These are phyloP conservation scores for Rosa multiflora DNA, from an alignment of 306 rosid species.

Conservation along the genomic window DNA sequence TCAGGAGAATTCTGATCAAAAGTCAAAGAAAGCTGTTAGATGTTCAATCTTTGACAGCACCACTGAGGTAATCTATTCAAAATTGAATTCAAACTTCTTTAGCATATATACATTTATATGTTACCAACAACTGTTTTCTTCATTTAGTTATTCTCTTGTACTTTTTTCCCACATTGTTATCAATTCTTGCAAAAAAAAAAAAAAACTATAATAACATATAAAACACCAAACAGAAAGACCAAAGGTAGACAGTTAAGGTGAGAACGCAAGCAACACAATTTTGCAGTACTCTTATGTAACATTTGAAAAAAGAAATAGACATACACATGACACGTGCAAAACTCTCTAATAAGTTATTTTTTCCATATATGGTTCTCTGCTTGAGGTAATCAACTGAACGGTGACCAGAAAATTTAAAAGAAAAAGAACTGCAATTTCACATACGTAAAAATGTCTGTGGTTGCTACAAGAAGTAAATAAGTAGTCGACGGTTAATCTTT, in stretches of 20 bases:
- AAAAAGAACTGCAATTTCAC: neutral
- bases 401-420: neutral
- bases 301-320: neutral
- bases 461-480: neutral
- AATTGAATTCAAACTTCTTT: neutral
- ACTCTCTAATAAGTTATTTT: neutral
- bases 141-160: neutral
- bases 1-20: constrained; percentile 79
- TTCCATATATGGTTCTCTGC: neutral
- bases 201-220: neutral
- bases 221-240: neutral
- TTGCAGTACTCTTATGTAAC: neutral
- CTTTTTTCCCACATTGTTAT: neutral
- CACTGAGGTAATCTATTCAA: neutral
- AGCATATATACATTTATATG: neutral
- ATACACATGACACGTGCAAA: neutral
- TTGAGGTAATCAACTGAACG: neutral
- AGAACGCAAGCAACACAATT: neutral
- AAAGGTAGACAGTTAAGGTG: constrained; percentile 1
- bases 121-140: neutral
- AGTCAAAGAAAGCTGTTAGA: constrained; percentile 26
- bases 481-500: neutral
- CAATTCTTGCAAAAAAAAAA: neutral
- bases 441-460: neutral
- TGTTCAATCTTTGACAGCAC: neutral